Evolutionary conservation across 2,329 filamentous ascomycete genomes (phyloP), one percentile per base, ranked within the genome.

Genomic region (Trichoderma sp.): DNA sequence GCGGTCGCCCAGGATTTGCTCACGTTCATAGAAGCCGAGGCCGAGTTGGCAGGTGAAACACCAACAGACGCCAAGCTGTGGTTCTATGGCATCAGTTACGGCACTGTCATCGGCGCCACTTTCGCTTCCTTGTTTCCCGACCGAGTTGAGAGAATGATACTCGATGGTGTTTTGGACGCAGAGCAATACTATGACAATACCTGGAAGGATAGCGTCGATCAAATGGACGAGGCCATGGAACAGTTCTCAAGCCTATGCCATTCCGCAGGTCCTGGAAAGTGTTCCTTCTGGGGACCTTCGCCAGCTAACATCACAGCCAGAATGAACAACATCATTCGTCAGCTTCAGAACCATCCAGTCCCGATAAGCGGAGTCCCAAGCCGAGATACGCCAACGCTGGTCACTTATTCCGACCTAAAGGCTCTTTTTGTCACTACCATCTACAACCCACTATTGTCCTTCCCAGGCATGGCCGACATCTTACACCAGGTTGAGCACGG

Each of bases 91-190:
- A 77, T 80, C 71, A 80, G 77, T 24, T 82, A 82, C 66, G 81
- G 81, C 14, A 80, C 78, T 2, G 70, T 80, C 14, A 69, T 82
- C 11, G 81, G 82, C 8, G 69, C 71, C 24, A 80, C 77, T 2
- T 81, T 81, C 65, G 80, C 80, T 7, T 75, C 77, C 7, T 77
- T 82, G 77, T 73, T 76, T 24, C 75, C 77, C 6, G 74, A 75
- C 47, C 73, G 73, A 7, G 58, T 78, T 2, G 67, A 60, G 6
- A 73, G 76, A 11, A 72, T 78, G 69, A 36, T 78, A 18, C 71
- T 78, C 1, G 77, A 78, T 9, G 77, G 77, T 26, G 74, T 78
- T 36, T 64, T 76, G 24, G 75, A 79, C 61, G 72, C 74, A 14
- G 74, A 73, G 6, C 75, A 76, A 32, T 75, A 78, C 66, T 78